phyloP scores from a whole-genome alignment of 2,329 filamentous ascomycete species.

The Stemphylium vesicarium region DNA sequence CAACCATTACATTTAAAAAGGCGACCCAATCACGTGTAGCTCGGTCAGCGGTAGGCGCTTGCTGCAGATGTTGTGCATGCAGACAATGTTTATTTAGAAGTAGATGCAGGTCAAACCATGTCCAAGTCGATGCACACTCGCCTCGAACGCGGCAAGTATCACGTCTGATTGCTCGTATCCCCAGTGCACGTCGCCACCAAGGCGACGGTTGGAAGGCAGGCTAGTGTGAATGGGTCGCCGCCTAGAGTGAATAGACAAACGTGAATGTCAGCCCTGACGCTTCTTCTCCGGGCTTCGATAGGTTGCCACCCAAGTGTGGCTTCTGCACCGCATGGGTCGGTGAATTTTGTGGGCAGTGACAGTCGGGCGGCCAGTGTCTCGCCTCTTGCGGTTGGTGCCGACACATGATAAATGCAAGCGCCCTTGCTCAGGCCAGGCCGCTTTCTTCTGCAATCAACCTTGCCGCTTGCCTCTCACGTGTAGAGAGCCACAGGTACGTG shows the following conservation, averaged over 20 bases:
- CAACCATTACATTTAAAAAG: slow-evolving; percentile 1
- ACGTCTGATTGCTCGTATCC: slow-evolving; percentile 25
- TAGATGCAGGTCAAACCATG: slow-evolving; percentile 25
- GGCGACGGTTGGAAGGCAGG: slow-evolving; percentile 16
- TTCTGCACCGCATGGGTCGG: slow-evolving; percentile 31
- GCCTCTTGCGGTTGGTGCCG: slow-evolving; percentile 24
- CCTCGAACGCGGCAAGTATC: slow-evolving; percentile 27
- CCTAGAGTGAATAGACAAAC: slow-evolving; percentile 7
- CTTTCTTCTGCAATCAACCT: slow-evolving; percentile 7
- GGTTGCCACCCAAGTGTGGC: slow-evolving; percentile 38
- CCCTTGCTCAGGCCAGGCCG: slow-evolving; percentile 18
- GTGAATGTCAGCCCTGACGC: slow-evolving; percentile 32
- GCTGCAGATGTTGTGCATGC: slow-evolving; percentile 26
- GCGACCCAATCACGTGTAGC: slow-evolving; percentile 4
- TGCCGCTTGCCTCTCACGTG: slow-evolving; percentile 10
- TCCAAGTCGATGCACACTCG: slow-evolving; percentile 12
- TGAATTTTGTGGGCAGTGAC: slow-evolving; percentile 37
- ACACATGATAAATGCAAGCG: slow-evolving; percentile 34
- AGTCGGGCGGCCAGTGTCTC: slow-evolving; percentile 28
- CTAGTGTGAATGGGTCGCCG: slow-evolving; percentile 22
- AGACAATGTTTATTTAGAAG: slow-evolving; percentile 20
- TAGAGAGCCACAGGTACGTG: slow-evolving; percentile 28
- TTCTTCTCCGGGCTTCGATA: slow-evolving; percentile 36
- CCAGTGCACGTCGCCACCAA: slow-evolving; percentile 11
- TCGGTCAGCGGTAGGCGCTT: slow-evolving; percentile 10